phyloP scores from a whole-genome alignment of 2,329 filamentous ascomycete genomes.

The Venturia carpophila region DNA sequence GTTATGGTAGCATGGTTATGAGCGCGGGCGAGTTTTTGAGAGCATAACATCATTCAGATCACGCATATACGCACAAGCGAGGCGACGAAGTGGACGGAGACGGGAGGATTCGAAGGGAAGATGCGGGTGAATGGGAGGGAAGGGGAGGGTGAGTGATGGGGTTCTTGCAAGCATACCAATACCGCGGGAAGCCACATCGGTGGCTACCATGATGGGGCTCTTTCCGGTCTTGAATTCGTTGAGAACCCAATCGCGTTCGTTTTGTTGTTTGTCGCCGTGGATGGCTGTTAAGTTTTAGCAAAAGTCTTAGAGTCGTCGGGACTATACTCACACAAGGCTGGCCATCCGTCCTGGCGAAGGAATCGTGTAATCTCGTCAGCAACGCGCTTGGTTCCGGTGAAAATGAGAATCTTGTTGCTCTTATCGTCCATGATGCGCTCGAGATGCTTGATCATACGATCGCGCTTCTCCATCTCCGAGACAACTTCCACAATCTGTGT shows the following conservation, averaged over 20 bases:
- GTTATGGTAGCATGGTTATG: conserved; percentile 69
- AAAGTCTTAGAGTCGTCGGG: conserved; percentile 28
- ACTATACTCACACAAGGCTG: conserved; percentile 71
- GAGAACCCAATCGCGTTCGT: conserved; percentile 98
- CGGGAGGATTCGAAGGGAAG: conserved; percentile 27
- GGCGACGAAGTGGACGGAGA: conserved; percentile 29
- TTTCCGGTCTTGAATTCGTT: conserved; percentile 99
- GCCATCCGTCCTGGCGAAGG: conserved; percentile 96
- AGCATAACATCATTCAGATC: conserved; percentile 74
- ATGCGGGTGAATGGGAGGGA: conserved; percentile 26
- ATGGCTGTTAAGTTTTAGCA: conserved; percentile 59
- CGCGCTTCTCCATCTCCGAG: conserved; percentile 93
- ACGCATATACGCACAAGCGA: conserved; percentile 43
- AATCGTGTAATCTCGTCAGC: conserved; percentile 97
- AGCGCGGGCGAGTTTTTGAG: conserved; percentile 78
- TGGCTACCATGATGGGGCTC: conserved; percentile 99
- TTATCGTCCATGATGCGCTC: conserved; percentile 98
- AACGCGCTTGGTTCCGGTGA: conserved; percentile 79
- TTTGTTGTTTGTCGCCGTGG: conserved; percentile 98
- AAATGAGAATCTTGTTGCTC: conserved; percentile 90
- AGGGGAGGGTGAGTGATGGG: conserved; percentile 33
- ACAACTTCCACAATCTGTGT: conserved; percentile 97
- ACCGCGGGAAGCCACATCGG: conserved; percentile 99
- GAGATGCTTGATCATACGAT: conserved; percentile 92
- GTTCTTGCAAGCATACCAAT: conserved; percentile 89